These are phyloP conservation scores for Batkoa obscura DNA, from an alignment of 371 early-diverging fungal species.

Conservation along the genomic window DNA sequence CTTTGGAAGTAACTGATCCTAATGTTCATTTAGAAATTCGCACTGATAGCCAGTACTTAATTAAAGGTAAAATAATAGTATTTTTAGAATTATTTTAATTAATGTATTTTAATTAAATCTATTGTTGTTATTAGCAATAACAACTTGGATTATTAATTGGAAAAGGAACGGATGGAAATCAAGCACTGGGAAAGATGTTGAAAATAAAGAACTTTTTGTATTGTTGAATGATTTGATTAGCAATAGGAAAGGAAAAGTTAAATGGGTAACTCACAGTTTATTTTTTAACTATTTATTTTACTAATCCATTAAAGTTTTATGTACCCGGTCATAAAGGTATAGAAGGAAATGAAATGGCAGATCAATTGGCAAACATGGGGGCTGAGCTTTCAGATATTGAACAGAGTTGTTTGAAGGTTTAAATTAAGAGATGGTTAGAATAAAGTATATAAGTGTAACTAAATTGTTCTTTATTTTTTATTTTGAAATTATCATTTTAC, in stretches of 20 bases:
- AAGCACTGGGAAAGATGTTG: slow-evolving; percentile 25
- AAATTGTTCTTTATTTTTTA: no score
- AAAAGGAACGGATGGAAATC: slow-evolving; percentile 34
- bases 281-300: not conserved
- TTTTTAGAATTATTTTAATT: not conserved
- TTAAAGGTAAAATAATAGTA: slow-evolving; percentile 19
- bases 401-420: no score
- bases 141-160: slow-evolving; percentile 50
- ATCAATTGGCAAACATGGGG: slow-evolving; percentile 38
- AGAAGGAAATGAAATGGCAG: slow-evolving; percentile 57
- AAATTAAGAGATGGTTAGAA: no score
- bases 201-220: slow-evolving; percentile 56
- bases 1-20: slow-evolving; percentile 27
- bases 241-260: slow-evolving; percentile 16
- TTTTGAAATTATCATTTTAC: no score
- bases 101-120: not conserved
- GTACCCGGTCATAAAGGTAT: slow-evolving; percentile 43
- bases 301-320: slow-evolving; percentile 12
- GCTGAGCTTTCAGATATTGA: slow-evolving; percentile 11
- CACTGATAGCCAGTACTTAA: slow-evolving; percentile 53
- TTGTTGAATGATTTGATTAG: slow-evolving; percentile 19
- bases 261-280: slow-evolving; percentile 20
- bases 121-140: slow-evolving; percentile 18
- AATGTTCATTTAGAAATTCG: slow-evolving; percentile 19
- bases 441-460: no score